Base-by-base conservation (phyloP, 768 basidiomycete species). In the Pleurotus platypus region DNA sequence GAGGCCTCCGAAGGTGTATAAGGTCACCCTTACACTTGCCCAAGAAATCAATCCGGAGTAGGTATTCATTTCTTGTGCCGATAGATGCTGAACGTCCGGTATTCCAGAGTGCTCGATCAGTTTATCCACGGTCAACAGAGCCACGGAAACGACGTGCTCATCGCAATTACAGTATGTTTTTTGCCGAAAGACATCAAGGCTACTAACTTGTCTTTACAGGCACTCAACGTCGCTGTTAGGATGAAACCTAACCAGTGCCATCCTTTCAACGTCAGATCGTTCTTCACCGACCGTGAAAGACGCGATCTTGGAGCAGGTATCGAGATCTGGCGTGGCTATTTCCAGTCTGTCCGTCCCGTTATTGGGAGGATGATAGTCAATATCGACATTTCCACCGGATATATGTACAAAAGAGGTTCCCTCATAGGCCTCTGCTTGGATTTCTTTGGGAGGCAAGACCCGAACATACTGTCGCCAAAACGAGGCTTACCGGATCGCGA, bases 291-390 rank as follows among this genome's bases (percentile, higher is more conserved):
- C 20, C 66, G 70, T 1, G 87, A 83, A 51, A 77, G 71, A 7
- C 78, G 73, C 46, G 63, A 69, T 26, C 75, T 90, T 22, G 86
- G 89, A 0, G 65, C 67, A 0, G 90, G 91, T 0, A 75, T 92
- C 2, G 78, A 83, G 12, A 75, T 90, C 0, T 89, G 89, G 89
- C 78, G 90, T 2, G 90, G 90, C 0, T 90, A 88, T 56, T 92
- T 92, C 70, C 90, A 92, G 65, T 88, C 86, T 0, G 78, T 90
- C 11, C 78, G 90, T 18, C 89, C 90, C 3, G 81, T 80, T 0
- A 76, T 84, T 15, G 83, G 83, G 0, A 72, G 73, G 0, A 79
- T 92, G 63, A 67, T 90, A 24, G 74, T 92, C 61, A 92, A 92
- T 57, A 78, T 92, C 60, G 90, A 92, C 59, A 88, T 90, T 47